Conservation (phyloP, 768 basidiomycete species). For the Collybiopsis confluens region DNA sequence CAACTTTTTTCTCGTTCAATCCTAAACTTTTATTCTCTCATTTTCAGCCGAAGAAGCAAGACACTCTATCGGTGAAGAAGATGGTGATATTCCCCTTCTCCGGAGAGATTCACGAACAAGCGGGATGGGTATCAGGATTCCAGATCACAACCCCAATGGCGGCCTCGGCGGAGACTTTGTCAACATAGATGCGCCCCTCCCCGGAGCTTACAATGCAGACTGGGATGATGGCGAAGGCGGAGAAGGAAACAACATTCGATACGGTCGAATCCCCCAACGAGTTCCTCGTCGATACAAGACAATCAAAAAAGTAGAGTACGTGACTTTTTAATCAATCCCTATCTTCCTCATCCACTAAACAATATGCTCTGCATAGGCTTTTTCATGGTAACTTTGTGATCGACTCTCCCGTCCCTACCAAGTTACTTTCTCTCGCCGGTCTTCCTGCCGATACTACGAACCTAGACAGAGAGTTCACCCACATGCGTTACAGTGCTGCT, state of each 20-base stretch:
- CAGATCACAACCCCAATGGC: conserved; percentile 20
- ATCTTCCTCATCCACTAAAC: neutral
- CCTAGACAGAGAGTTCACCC: conserved; percentile 86
- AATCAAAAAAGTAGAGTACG: conserved; percentile 84
- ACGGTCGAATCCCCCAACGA: conserved; percentile 87
- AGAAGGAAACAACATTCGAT: conserved; percentile 65
- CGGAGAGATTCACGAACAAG: conserved; percentile 30
- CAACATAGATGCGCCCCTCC: conserved; percentile 22
- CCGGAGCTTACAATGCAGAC: conserved; percentile 37
- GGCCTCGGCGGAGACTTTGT: conserved; percentile 10
- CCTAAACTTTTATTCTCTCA: conserved; percentile 9
- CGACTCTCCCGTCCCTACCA: conserved; percentile 87
- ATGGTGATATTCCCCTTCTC: conserved; percentile 67
- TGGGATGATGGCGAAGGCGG: conserved; percentile 28
- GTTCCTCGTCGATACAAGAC: conserved; percentile 91
- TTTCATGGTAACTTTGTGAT: conserved; percentile 93
- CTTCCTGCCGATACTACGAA: conserved; percentile 1
- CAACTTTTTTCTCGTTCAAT: conserved; percentile 19
- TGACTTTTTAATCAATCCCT: conserved; percentile 11
- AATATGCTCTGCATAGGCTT: conserved; percentile 45
- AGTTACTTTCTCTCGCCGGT: conserved; percentile 65
- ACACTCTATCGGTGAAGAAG: conserved; percentile 39
- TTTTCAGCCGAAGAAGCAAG: neutral
- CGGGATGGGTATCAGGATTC: conserved; percentile 21
- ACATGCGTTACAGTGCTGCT: conserved; percentile 94